Evolutionary conservation across 768 basidiomycete genomes (phyloP).

Genomic region (Paxillus rubicundulus): DNA sequence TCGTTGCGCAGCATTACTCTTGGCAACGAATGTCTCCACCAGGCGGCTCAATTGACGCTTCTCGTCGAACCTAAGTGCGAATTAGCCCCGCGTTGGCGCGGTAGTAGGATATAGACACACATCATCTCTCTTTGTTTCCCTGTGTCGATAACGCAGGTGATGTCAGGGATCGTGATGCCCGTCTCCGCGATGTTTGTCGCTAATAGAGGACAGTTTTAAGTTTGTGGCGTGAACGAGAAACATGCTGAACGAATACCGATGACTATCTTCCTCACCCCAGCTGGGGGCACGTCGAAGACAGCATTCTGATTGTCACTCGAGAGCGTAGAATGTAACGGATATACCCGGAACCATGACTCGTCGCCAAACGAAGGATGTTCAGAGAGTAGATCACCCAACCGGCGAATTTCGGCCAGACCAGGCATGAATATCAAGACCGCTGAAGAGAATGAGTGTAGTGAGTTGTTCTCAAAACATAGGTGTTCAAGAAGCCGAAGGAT

Average conservation of each 20-base stretch:
- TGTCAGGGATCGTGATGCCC: constrained; percentile 97
- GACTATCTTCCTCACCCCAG: constrained; percentile 86
- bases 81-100: constrained; percentile 7
- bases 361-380: constrained; percentile 75
- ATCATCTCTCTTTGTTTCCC: constrained; percentile 95
- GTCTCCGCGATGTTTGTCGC: constrained; percentile 96
- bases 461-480: constrained; percentile 68
- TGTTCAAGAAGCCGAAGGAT: constrained; percentile 80
- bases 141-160: constrained; percentile 93
- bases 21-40: constrained; percentile 87
- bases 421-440: constrained; percentile 94
- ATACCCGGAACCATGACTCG: constrained; percentile 63
- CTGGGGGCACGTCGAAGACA: constrained; percentile 86
- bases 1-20: constrained; percentile 86
- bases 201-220: constrained; percentile 25
- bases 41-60: constrained; percentile 93
- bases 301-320: constrained; percentile 88
- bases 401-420: constrained; percentile 89
- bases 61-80: constrained; percentile 75
- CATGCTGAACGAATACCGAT: constrained; percentile 56
- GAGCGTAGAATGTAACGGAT: constrained; percentile 89
- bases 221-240: neutral
- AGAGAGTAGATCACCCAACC: constrained; percentile 74
- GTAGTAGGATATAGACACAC: constrained; percentile 31
- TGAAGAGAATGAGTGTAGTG: constrained; percentile 56